Percentiles rank a stretch among this genome's conserved stretches.
These are phyloP conservation scores for Syzygium jambos DNA, from an alignment of 345 rosid genomes.

Conservation along the genomic window DNA sequence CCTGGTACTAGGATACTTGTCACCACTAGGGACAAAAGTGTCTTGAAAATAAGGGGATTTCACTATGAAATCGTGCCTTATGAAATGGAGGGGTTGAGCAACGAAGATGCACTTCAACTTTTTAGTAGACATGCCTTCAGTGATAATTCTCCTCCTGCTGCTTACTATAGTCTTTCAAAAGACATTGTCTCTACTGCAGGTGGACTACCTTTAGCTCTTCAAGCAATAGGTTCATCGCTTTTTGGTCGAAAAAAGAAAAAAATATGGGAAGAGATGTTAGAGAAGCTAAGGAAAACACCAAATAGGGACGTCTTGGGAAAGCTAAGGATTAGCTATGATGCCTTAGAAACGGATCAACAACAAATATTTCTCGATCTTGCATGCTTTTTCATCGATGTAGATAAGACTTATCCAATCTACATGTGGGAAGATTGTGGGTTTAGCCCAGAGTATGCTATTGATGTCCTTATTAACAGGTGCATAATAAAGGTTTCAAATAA, in stretches of 20 bases:
- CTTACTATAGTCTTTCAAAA: background rate
- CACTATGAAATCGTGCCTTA: background rate
- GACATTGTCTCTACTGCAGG: background rate
- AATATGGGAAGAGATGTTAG: background rate
- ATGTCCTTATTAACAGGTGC: background rate
- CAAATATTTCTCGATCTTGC: background rate
- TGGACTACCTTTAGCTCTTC: background rate
- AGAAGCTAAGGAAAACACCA: background rate
- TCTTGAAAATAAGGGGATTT: background rate
- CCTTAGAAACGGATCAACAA: background rate
- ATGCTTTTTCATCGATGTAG: background rate
- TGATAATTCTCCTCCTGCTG: background rate
- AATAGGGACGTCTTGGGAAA: background rate
- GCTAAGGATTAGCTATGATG: background rate
- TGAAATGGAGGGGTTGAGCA: background rate
- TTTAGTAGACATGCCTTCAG: background rate
- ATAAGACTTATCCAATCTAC: background rate
- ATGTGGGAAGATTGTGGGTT: background rate
- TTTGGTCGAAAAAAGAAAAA: background rate
- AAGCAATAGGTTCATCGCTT: background rate
- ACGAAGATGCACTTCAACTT: background rate
- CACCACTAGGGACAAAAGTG: background rate
- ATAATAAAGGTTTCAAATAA: background rate
- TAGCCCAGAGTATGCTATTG: background rate
- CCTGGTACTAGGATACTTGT: background rate